Percentiles rank a stretch among this genome's conserved stretches.
These are phyloP conservation scores for Termitomyces sp. DNA, from an alignment of 768 basidiomycete species.

Conservation along the genomic window DNA sequence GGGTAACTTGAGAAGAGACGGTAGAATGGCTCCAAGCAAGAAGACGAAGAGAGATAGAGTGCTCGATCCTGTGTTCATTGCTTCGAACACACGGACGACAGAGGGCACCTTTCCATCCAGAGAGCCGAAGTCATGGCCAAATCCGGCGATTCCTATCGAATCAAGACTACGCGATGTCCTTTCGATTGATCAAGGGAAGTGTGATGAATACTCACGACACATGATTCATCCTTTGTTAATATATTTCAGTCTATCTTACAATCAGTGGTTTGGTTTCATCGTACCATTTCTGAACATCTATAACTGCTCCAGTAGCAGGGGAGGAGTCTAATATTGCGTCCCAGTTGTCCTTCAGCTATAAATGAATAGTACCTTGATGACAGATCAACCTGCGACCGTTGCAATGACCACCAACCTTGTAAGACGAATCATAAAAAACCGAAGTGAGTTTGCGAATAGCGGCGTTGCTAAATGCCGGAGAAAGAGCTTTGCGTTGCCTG, in stretches of 20 bases:
- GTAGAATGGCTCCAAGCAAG: conserved; percentile 31
- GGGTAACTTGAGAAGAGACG: conserved; percentile 28
- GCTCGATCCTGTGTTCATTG: conserved; percentile 21
- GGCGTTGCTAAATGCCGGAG: conserved; percentile 48
- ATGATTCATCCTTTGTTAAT: conserved; percentile 33
- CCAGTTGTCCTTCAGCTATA: conserved; percentile 25
- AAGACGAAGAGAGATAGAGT: conserved; percentile 24
- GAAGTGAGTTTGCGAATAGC: conserved; percentile 39
- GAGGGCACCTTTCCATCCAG: conserved; percentile 40
- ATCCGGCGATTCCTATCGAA: conserved; percentile 52
- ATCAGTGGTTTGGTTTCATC: conserved; percentile 20
- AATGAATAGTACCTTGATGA: neutral
- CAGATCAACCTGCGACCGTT: neutral
- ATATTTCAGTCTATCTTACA: conserved; percentile 25
- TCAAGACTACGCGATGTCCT: conserved; percentile 36
- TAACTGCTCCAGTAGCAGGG: conserved; percentile 33
- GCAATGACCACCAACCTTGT: conserved; percentile 30
- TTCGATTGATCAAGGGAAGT: no score
- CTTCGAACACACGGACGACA: conserved; percentile 35
- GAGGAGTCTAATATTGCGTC: conserved; percentile 14
- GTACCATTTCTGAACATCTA: conserved; percentile 45
- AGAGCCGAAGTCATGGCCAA: conserved; percentile 50
- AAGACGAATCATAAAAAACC: conserved; percentile 45
- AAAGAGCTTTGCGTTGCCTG: conserved; percentile 45
- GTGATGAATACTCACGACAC: conserved; percentile 28